These are phyloP conservation scores for Gonium pectorale DNA, from an alignment of 139 green algal species.

Conservation along the genomic window DNA sequence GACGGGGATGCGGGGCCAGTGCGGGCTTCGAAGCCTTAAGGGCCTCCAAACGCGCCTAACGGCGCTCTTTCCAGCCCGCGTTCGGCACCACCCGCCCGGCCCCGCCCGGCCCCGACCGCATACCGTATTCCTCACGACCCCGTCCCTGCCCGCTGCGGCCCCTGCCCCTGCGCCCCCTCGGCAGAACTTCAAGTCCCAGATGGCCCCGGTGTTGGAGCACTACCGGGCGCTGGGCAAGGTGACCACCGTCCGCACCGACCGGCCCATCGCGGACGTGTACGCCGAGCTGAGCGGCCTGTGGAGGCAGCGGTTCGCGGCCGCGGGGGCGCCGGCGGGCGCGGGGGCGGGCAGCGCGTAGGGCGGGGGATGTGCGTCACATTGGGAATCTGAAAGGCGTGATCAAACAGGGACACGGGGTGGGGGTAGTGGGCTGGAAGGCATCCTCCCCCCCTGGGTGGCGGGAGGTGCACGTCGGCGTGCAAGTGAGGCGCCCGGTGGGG, in stretches of 20 bases:
- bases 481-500: too few species aligned
- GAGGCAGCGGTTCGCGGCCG: slow-evolving; percentile 22
- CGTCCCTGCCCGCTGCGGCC: neutral
- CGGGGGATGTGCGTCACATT: too few species aligned
- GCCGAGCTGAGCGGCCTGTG: slow-evolving; percentile 65
- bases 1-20: too few species aligned
- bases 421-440: too few species aligned
- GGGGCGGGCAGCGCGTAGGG: too few species aligned
- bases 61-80: too few species aligned
- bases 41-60: too few species aligned
- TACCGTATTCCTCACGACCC: neutral
- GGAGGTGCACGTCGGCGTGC: too few species aligned
- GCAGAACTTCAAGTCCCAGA: slow-evolving; percentile 74
- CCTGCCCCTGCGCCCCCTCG: neutral
- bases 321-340: neutral
- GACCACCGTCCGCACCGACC: slow-evolving; percentile 66
- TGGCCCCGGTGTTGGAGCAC: slow-evolving; percentile 83
- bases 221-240: slow-evolving; percentile 80
- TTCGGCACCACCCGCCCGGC: neutral
- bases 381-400: too few species aligned
- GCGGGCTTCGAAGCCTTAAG: too few species aligned
- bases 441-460: too few species aligned
- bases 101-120: neutral
- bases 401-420: too few species aligned
- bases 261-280: slow-evolving; percentile 72